Evolutionary conservation across 73 alveolate species (phyloP).

Genomic region (Urostyla sp.): DNA sequence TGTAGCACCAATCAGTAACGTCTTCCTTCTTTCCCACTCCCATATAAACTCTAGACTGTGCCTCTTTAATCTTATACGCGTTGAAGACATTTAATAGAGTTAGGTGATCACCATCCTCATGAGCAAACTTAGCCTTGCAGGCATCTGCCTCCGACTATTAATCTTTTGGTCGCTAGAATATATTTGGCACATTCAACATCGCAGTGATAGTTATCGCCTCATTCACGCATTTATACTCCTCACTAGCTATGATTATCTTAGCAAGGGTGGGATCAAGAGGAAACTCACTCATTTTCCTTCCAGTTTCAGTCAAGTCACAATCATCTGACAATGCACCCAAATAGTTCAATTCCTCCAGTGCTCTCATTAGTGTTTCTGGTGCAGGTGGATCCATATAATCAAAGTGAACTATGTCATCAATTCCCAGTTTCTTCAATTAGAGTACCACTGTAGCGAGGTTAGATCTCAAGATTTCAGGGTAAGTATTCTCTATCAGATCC

Average conservation of each 20-base stretch:
- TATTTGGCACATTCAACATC: slow-evolving; percentile 92
- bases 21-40: slow-evolving; percentile 87
- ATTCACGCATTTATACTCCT: slow-evolving; percentile 90
- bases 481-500: slow-evolving; percentile 95
- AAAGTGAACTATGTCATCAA: slow-evolving; percentile 97
- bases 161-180: slow-evolving; percentile 95
- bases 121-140: slow-evolving; percentile 96
- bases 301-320: slow-evolving; percentile 96
- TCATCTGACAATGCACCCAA: slow-evolving; percentile 99
- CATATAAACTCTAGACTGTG: too few species aligned
- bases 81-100: slow-evolving; percentile 95
- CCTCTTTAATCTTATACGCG: slow-evolving; percentile 90
- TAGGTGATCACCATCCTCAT: slow-evolving; percentile 99
- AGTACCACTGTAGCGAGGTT: slow-evolving; percentile 95
- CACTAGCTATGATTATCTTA: slow-evolving; percentile 92
- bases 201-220: slow-evolving; percentile 97
- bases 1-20: slow-evolving; percentile 97
- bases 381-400: slow-evolving; percentile 99
- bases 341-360: slow-evolving; percentile 96
- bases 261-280: slow-evolving; percentile 99
- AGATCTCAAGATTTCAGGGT: slow-evolving; percentile 98
- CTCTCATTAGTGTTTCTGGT: slow-evolving; percentile 99
- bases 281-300: slow-evolving; percentile 97
- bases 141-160: slow-evolving; percentile 96
- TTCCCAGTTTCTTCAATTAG: slow-evolving; percentile 87